Evolutionary conservation across 371 early-diverging fungal genomes (phyloP).

Genomic region (Entomophthora muscae): DNA sequence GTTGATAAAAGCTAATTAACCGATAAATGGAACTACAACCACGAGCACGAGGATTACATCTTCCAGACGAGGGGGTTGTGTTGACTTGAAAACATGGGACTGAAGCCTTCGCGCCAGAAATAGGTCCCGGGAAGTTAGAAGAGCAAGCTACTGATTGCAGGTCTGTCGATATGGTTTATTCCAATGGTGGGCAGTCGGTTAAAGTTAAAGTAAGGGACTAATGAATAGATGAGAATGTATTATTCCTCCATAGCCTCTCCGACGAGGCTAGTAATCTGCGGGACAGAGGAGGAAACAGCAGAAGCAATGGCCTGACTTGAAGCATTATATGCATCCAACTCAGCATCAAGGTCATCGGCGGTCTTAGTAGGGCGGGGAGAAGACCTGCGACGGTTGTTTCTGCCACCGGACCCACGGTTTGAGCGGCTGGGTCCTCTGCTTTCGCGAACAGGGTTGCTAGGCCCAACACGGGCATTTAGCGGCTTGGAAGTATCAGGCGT

Average conservation of each 20-base stretch:
- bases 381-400: background rate
- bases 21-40: no score
- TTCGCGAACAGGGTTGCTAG: background rate
- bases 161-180: no score
- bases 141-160: no score
- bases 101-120: no score
- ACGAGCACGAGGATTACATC: no score
- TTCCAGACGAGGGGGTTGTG: no score
- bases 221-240: background rate
- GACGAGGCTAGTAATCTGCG: background rate
- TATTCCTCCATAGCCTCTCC: background rate
- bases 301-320: background rate
- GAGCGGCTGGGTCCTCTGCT: background rate
- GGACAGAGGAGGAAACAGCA: background rate
- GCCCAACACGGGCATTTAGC: background rate
- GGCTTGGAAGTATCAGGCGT: constrained; percentile 15
- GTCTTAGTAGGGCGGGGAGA: background rate
- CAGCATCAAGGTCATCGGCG: background rate
- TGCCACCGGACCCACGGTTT: background rate
- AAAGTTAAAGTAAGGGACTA: background rate
- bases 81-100: no score
- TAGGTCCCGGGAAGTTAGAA: no score
- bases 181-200: no score
- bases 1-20: no score
- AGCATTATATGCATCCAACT: background rate